These are phyloP conservation scores for Quillaja saponaria DNA, from an alignment of 306 rosid genomes.

Conservation along the genomic window DNA sequence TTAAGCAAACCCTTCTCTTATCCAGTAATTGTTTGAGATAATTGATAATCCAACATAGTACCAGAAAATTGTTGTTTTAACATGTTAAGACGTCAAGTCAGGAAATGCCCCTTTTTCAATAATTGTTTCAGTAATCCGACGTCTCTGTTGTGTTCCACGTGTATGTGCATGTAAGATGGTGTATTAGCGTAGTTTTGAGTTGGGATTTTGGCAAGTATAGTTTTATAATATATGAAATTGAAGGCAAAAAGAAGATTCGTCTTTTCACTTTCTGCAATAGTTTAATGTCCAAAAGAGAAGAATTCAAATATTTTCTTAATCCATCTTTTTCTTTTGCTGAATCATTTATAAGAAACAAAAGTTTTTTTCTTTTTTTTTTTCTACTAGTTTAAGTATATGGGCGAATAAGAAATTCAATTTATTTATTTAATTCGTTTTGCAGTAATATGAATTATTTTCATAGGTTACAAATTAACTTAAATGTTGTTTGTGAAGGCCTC, in stretches of 20 bases:
- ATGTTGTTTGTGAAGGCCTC: slow-evolving; percentile 51
- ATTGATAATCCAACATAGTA: not conserved
- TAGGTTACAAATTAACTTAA: slow-evolving; percentile 12
- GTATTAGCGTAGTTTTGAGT: too few relatives aligned
- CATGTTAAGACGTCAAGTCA: not conserved
- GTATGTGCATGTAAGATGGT: not conserved
- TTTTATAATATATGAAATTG: too few relatives aligned
- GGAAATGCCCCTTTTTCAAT: not conserved
- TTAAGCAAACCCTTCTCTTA: not conserved
- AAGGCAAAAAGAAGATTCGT: too few relatives aligned
- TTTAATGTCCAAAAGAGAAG: too few relatives aligned
- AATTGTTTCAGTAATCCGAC: not conserved
- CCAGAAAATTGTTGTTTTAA: too few relatives aligned
- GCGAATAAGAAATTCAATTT: not conserved
- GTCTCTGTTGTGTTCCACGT: not conserved
- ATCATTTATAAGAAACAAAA: not conserved
- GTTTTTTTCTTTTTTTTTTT: too few relatives aligned
- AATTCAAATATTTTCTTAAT: too few relatives aligned
- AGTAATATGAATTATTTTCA: not conserved
- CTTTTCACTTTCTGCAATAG: too few relatives aligned
- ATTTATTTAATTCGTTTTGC: not conserved
- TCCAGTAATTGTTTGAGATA: not conserved
- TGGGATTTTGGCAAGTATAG: too few relatives aligned
- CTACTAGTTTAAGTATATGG: not conserved
- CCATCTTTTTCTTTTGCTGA: not conserved